Evolutionary conservation across 306 rosid species (phyloP).

Genomic region (Corylus heterophylla): DNA sequence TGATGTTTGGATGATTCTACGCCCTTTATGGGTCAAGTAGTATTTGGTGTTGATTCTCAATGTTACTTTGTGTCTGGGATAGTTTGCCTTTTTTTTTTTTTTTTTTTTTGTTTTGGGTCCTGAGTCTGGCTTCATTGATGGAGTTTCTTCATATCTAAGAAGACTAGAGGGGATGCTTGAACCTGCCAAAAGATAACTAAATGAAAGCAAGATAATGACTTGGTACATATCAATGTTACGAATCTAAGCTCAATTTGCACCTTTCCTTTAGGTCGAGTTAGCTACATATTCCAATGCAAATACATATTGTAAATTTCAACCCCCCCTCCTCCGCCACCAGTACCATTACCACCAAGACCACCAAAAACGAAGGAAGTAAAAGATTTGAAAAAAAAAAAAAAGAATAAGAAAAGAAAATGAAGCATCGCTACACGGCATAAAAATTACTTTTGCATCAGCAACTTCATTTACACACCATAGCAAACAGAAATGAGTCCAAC

Average conservation of each 20-base stretch:
- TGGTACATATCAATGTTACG: constrained; percentile 11
- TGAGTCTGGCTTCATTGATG: background rate
- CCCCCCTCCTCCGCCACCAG: background rate
- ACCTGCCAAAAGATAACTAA: background rate
- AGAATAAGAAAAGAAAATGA: too few relatives aligned
- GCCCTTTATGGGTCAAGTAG: background rate
- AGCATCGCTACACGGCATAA: too few relatives aligned
- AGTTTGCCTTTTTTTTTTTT: background rate
- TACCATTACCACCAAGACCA: background rate
- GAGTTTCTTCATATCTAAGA: background rate
- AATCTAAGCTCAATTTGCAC: constrained; percentile 11
- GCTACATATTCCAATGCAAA: constrained; percentile 7
- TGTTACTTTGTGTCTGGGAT: background rate
- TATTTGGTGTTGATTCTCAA: background rate
- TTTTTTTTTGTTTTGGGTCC: background rate
- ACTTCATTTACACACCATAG: background rate
- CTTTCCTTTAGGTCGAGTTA: constrained; percentile 14
- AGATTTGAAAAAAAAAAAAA: too few relatives aligned
- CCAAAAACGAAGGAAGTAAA: background rate
- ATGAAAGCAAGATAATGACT: constrained; percentile 2
- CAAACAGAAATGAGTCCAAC: background rate
- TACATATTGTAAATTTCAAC: background rate
- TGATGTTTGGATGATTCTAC: background rate
- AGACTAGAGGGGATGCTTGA: background rate
- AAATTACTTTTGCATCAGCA: background rate